Evolutionary conservation across 2,329 filamentous ascomycete genomes (phyloP), one percentile per base, ranked within the genome.

Genomic region (Ophiognomonia clavigignenti-juglandacearum): DNA sequence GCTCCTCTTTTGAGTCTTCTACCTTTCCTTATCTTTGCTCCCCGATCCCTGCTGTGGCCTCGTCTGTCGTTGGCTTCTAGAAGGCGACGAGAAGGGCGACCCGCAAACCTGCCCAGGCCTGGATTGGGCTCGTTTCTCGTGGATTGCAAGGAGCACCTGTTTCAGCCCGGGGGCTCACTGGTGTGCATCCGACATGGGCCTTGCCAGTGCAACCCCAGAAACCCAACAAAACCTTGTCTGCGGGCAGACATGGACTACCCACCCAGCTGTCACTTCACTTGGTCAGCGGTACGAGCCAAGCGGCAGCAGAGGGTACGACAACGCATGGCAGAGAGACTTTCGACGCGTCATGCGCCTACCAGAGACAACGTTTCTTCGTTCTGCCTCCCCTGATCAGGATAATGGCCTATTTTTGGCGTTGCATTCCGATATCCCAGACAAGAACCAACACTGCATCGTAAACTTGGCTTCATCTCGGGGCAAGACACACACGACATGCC

Each of bases 91-190:
- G n/a, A 55, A 60, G 59, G 39, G 60, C 63, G 62, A 65, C 65
- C 70, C 65, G 67, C 69, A 72, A 69, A 64, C 66, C 63, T 69
- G 64, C 56, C 68, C 61, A 57, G 62, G 66, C 62, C 62, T 64
- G 64, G 66, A 68, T 64, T 65, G 59, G 60, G 40, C 42, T 48
- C 61, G 61, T 58, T 60, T 60, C 54, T 59, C 57, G 60, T 62
- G 70, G 31, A 70, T 71, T 69, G 57, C 71, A 75, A 68, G 73
- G 70, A 68, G 64, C 57, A 66, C 60, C 62, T 70, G 74, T 77
- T 77, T 77, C 74, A 77, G 58, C 59, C 64, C 63, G 66, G 63
- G 61, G 70, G 68, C 62, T 52, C 54, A 53, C 53, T 54, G 35
- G 55, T 59, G n/a, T 59, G 58, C 61, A 61, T 64, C 64, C 61